These are phyloP conservation scores for Huntiella abstrusa DNA, from an alignment of 2,329 filamentous ascomycete genomes.

Conservation along the genomic window DNA sequence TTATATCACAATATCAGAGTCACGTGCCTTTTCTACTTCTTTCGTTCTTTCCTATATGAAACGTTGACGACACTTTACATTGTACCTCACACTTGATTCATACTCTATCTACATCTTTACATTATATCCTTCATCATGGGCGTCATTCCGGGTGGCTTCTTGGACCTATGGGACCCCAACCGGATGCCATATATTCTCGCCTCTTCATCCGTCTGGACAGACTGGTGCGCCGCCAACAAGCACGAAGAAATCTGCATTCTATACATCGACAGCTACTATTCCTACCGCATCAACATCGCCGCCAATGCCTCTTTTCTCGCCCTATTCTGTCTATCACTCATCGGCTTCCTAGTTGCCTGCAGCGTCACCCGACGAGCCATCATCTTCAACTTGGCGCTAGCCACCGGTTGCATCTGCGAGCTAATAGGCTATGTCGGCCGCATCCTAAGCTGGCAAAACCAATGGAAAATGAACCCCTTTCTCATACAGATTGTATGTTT, in stretches of 20 bases:
- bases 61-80: no score
- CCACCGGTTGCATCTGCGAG: constrained; percentile 34
- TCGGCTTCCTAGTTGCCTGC: constrained; percentile 24
- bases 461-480: constrained; percentile 38
- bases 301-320: constrained; percentile 33
- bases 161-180: constrained; percentile 6
- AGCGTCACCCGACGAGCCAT: constrained; percentile 27
- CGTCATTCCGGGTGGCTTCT: constrained; percentile 1
- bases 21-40: no score
- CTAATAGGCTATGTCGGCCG: constrained; percentile 45
- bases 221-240: constrained; percentile 17
- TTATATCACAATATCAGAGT: no score
- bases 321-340: constrained; percentile 28
- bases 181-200: constrained; percentile 4
- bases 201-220: constrained; percentile 1
- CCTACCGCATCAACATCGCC: constrained; percentile 32
- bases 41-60: no score
- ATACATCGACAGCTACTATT: constrained; percentile 24
- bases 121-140: neutral
- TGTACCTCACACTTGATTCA: no score
- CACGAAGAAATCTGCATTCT: constrained; percentile 15
- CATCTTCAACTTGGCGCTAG: constrained; percentile 33
- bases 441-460: constrained; percentile 35
- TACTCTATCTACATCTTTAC: neutral
- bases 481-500: constrained; percentile 42